Percentiles rank a stretch among this genome's conserved stretches.
Conservation (phyloP, 441 rosid species). For the Hypseocharis bilobata region DNA sequence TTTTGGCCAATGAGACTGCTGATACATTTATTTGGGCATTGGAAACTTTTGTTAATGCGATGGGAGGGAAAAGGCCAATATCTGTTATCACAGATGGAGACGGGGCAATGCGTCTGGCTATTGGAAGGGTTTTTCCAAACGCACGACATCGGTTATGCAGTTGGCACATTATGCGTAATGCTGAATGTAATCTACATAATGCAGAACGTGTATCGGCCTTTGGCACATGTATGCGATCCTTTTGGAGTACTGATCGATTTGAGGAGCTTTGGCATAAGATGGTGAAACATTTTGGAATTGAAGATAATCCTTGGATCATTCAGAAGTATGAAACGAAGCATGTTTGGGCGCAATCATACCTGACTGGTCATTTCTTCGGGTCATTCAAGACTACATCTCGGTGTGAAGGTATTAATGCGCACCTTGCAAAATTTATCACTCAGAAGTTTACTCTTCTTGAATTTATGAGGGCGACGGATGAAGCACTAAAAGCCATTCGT, state of each 20-base stretch:
- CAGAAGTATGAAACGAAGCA: neutral
- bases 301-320: neutral
- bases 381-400: neutral
- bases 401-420: too few species aligned
- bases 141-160: neutral
- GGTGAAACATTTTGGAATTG: neutral
- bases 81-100: neutral
- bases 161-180: too few species aligned
- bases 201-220: too few species aligned
- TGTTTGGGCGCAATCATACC: neutral
- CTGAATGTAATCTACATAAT: too few species aligned
- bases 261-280: neutral
- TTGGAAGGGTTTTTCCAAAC: neutral
- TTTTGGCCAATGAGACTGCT: neutral
- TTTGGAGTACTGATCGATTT: neutral
- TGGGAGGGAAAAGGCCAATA: too few species aligned
- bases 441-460: too few species aligned
- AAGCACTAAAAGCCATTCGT: too few species aligned
- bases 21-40: neutral
- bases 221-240: too few species aligned
- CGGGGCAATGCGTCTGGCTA: neutral
- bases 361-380: neutral
- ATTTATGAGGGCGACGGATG: too few species aligned
- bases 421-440: too few species aligned
- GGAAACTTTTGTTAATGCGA: too few species aligned